Percentiles rank a stretch among this genome's conserved stretches.
Evolutionary conservation across 1,139 yeast genomes (phyloP).

Genomic region (Geotrichum candidum): DNA sequence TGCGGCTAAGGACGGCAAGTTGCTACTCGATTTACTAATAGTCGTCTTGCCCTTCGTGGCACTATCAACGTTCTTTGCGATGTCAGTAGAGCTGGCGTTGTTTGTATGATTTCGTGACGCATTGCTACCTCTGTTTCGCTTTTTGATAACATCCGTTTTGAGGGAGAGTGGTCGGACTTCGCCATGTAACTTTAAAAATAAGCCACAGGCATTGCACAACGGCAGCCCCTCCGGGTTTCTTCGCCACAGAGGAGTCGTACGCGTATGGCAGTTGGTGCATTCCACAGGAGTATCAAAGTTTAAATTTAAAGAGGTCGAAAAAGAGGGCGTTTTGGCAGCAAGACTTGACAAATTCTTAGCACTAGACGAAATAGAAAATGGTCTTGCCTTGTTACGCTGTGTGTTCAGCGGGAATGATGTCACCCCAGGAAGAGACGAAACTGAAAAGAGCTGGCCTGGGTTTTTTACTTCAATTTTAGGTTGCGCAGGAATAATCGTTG

Average conservation of each 20-base stretch:
- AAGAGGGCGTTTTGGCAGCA: slow-evolving; percentile 1
- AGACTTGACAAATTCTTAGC: not conserved
- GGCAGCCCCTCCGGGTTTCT: slow-evolving; percentile 88
- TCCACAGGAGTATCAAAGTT: slow-evolving; percentile 23
- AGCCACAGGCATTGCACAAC: slow-evolving; percentile 87
- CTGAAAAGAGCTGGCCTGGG: slow-evolving; percentile 15
- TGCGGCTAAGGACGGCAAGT: not conserved
- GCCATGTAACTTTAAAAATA: slow-evolving; percentile 82
- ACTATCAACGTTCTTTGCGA: not conserved
- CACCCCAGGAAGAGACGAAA: slow-evolving; percentile 4
- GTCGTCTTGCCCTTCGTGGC: not conserved
- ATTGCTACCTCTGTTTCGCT: slow-evolving; percentile 41
- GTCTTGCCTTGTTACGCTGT: slow-evolving; percentile 1
- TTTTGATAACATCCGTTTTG: slow-evolving; percentile 86
- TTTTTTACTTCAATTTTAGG: slow-evolving; percentile 3
- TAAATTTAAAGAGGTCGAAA: slow-evolving; percentile 12
- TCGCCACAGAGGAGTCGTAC: slow-evolving; percentile 89
- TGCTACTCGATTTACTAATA: slow-evolving; percentile 1
- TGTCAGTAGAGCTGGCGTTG: not conserved
- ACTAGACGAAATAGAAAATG: not conserved
- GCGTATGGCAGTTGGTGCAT: slow-evolving; percentile 85
- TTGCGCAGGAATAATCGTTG: not conserved
- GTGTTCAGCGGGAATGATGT: slow-evolving; percentile 1
- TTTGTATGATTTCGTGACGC: not conserved
- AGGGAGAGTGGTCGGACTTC: slow-evolving; percentile 82